Base-by-base conservation (phyloP, 164 flowering plant genomes). In the Tetracentron sinense region DNA sequence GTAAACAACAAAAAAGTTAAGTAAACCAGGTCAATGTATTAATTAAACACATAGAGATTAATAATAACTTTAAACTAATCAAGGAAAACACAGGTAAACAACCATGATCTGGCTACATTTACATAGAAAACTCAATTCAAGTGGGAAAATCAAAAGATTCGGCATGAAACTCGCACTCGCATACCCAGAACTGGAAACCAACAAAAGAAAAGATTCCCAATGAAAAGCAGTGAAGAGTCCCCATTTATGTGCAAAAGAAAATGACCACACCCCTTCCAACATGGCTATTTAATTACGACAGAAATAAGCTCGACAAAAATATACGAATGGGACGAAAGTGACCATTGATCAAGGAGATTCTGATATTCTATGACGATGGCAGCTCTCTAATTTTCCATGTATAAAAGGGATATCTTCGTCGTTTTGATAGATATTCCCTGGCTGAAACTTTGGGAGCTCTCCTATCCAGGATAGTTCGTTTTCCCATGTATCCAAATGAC, bases 261-360 rank as follows among this genome's bases (percentile, higher is more conserved):
- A 64, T 50, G 76, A 76, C 78, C 66, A 67, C 76, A 69, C 69
- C 62, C 14, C 62, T 59, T 54, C 44, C 61, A 62, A 62, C 62
- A 56, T 38, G 44, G 44, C 1, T 8, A 4, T 38, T 38, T 12
- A 38, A 38, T 38, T 38, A 38, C n/a, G 29, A 10, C 20, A 26
- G 49, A 56, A 53, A 53, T 31, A 47, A 15, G 60, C 26, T 22
- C 33, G 66, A 58, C 66, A 64, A 62, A 54, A 55, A 42, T 66
- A 69, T 69, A 60, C 64, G 28, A 60, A 28, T 58, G 42, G 56
- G 42, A 58, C 58, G 70, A 66, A 71, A 71, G 60, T 69, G 74
- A 71, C 76, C 33, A 55, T 47, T 35, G 56, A 20, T 28, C 42
- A 42, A 2, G 12, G 28, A 22, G 22, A 31, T 8, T 5, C 7